phyloP scores from a whole-genome alignment of 2,329 filamentous ascomycete species.

The Lecanicillium sp. region DNA sequence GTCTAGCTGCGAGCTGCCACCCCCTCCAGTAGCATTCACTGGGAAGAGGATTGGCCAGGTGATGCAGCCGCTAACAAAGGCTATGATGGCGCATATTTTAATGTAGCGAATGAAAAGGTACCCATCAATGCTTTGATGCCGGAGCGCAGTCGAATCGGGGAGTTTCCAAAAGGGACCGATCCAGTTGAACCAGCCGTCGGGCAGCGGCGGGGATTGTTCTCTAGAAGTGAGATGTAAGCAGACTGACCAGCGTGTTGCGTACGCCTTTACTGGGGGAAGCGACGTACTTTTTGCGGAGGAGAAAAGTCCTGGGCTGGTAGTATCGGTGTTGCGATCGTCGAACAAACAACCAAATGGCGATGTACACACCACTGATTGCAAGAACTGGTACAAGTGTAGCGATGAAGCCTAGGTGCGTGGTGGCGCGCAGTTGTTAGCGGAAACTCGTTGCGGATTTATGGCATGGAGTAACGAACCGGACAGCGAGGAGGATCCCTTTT shows the following conservation, averaged over 20 bases:
- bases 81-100: conserved; percentile 6
- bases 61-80: conserved; percentile 54
- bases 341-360: conserved; percentile 43
- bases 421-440: not conserved
- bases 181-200: conserved; percentile 55
- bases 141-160: conserved; percentile 70
- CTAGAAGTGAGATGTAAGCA: conserved; percentile 22
- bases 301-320: conserved; percentile 47
- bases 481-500: conserved; percentile 22
- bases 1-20: conserved; percentile 53
- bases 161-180: conserved; percentile 53
- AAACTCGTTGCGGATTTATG: not conserved
- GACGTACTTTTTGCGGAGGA: conserved; percentile 37
- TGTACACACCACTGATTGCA: conserved; percentile 37
- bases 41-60: conserved; percentile 83
- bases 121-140: conserved; percentile 81
- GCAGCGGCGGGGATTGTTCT: conserved; percentile 48
- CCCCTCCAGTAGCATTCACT: conserved; percentile 75
- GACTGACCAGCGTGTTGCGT: not conserved
- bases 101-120: conserved; percentile 46
- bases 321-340: conserved; percentile 42
- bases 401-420: conserved; percentile 27
- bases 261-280: not conserved
- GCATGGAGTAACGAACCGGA: conserved; percentile 21
- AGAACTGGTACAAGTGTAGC: conserved; percentile 47